These are phyloP conservation scores for Rubia occidens DNA, from an alignment of 305 asterid genomes.

Conservation along the genomic window DNA sequence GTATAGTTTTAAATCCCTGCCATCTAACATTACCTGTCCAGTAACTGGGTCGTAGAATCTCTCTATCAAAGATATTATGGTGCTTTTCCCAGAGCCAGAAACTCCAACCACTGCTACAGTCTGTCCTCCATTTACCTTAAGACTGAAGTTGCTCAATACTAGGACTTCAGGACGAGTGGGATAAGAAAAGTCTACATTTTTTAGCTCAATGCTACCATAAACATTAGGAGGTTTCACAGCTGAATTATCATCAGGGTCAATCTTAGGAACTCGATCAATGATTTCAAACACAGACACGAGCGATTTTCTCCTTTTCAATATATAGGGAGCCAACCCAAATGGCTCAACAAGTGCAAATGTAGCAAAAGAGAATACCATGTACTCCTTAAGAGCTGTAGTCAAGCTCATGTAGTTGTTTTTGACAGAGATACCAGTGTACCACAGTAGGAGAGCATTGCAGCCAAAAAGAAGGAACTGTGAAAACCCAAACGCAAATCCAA, in stretches of 20 bases:
- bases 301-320: slow-evolving; percentile 87
- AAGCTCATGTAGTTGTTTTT: slow-evolving; percentile 44
- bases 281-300: slow-evolving; percentile 84
- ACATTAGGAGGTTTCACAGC: slow-evolving; percentile 96
- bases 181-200: slow-evolving; percentile 85
- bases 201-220: slow-evolving; percentile 94
- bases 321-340: slow-evolving; percentile 97
- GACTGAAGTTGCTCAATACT: slow-evolving; percentile 92
- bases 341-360: slow-evolving; percentile 98
- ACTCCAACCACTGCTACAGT: slow-evolving; percentile 97
- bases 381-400: slow-evolving; percentile 79
- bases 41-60: slow-evolving; percentile 93
- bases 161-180: slow-evolving; percentile 87
- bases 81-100: slow-evolving; percentile 97
- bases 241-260: slow-evolving; percentile 90
- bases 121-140: slow-evolving; percentile 93
- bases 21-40: slow-evolving; percentile 80
- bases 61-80: slow-evolving; percentile 81
- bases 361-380: slow-evolving; percentile 97
- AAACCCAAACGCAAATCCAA: slow-evolving; percentile 91
- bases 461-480: slow-evolving; percentile 98
- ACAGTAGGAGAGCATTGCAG: slow-evolving; percentile 91
- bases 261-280: slow-evolving; percentile 83
- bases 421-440: slow-evolving; percentile 89
- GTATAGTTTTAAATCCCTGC: slow-evolving; percentile 81